Evolutionary conservation across 345 rosid species (phyloP), one percentile per base, ranked within the genome.

Genomic region (Trapa incisa): DNA sequence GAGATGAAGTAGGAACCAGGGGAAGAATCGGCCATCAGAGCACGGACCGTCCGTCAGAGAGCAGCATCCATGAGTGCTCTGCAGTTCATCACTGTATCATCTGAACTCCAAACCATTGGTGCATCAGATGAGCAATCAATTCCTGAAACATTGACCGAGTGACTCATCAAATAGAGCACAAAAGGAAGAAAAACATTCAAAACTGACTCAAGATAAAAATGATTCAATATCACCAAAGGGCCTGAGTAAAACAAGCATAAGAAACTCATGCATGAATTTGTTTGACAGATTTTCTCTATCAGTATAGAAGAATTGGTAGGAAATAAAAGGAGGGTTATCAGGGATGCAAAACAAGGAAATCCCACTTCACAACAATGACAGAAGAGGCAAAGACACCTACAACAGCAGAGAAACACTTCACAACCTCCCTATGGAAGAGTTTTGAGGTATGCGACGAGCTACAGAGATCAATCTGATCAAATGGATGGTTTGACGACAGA

Each of bases 1-100:
- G 75, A 71, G 17, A 64, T 72, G 45, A 66, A 36, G 71, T 52
- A 7, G 64, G 70, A 76, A 37, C 72, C 79, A 17, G 76, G 65
- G 65, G 69, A 66, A 37, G 75, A 70, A 77, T 69, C 78, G 33
- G 80, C 79, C 85, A 81, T 81, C 72, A 61, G 35, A 72, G 53
- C 63, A 3, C 63, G 11, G 33, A 58, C 14, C 35, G 11, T 58
- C 10, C 32, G 32, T 58, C 63, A 58, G 11, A 58, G 38, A 58
- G 63, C 71, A 62, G 63, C 71, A 62, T 69, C 54, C 71, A 63
- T 63, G 15, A 9, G 10, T 15, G 37, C 58, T 47, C 65, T 66
- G 73, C 68, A 75, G 67, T 68, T 54, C 68, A 38, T 39, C 37
- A 58, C 42, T 42, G 64, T 68, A 73, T 70, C 67, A 53, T 66